Evolutionary conservation across 257 asterid genomes (phyloP).

Genomic region (Coffea canephora): DNA sequence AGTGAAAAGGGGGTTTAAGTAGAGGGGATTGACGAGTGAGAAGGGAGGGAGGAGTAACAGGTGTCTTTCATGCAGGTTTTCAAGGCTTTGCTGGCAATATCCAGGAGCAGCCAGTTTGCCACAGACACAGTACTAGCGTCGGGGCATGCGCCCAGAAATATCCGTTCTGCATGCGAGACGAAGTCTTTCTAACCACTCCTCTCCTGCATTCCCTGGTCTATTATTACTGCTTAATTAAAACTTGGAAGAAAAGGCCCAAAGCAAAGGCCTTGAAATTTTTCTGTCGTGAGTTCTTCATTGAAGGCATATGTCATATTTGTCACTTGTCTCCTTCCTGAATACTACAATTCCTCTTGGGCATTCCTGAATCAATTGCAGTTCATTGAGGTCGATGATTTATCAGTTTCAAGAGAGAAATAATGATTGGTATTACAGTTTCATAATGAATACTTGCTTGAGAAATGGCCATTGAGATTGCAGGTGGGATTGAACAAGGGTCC

Average conservation of each 20-base stretch:
- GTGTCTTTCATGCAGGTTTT: conserved; percentile 64
- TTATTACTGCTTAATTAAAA: no score
- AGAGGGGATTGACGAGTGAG: conserved; percentile 13
- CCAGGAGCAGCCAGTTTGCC: conserved; percentile 32
- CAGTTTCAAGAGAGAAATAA: no score
- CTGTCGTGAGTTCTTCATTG: not conserved
- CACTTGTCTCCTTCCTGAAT: no score
- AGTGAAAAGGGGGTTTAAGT: conserved; percentile 27
- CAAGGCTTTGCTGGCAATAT: conserved; percentile 37
- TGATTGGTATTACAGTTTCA: no score
- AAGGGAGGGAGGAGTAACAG: conserved; percentile 26
- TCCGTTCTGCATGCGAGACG: not conserved
- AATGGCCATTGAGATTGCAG: no score
- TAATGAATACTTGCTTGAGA: no score
- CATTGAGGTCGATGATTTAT: no score
- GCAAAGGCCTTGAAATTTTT: no score
- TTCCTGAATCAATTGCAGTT: no score
- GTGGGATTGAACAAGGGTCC: no score
- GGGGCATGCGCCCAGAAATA: not conserved
- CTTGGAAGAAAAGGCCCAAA: no score
- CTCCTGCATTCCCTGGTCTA: not conserved
- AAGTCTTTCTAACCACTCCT: not conserved
- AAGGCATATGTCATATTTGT: not conserved
- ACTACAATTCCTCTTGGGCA: no score
- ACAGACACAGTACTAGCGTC: not conserved